Base-by-base conservation (phyloP, 345 rosid species). In the Camelina neglecta region DNA sequence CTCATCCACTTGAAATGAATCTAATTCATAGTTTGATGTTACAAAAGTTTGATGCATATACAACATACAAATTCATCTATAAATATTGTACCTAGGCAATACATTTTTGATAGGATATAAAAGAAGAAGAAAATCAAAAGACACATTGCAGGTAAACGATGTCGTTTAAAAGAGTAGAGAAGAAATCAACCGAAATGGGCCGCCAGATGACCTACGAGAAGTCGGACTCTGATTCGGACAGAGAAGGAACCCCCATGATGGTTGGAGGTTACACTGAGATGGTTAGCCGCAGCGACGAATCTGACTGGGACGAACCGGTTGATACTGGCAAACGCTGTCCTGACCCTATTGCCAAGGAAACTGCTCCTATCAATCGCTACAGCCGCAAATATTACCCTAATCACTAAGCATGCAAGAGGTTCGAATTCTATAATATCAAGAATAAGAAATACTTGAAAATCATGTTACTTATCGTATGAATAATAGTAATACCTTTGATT, bases 1-100 rank as follows among this genome's bases (percentile, higher is more conserved):
- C 18, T 54, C 24, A 55, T 7, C 58, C 72, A 38, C 67, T 38
- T 58, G 42, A 66, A 73, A 66, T 66, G 78, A 75, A 66, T 75
- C 73, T 67, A 67, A 75, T 75, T 75, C 73, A 60, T 75, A 39
- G 36, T 18, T 58, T 75, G 79, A 67, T 67, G 79, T 75, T 39
- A 60, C 79, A 68, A 60, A 60, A 67, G 69, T 36, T 75, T 41
- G 38, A 60, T 67, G 13, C 10, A 42, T 42, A 21, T 8, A 31
- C 55, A 48, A 60, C 16, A 2, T 13, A 50, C 47, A 68, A 29
- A 15, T 75, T 68, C 69, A 41, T 66, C 74, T 75, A 75, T 75
- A 75, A 68, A 75, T 75, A 67, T 39, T 45, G 51, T 15, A 12
- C 23, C 50, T 57, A 73, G 55, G 35, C 47, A 65, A 26, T 54